These are phyloP conservation scores for Zychaea mexicana DNA, from an alignment of 371 early-diverging fungal species.

Conservation along the genomic window DNA sequence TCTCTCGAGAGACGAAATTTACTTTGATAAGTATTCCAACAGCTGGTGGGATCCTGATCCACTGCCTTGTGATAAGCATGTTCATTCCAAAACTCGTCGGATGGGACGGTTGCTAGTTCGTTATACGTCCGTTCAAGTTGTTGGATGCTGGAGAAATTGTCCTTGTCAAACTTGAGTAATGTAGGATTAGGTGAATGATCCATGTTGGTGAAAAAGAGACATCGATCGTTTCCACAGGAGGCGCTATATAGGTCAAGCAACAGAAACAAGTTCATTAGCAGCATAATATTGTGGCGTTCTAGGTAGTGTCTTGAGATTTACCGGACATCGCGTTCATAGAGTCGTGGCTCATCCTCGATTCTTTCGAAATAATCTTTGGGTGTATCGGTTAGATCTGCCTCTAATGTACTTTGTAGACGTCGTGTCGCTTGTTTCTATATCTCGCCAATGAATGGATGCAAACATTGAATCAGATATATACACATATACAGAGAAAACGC, in stretches of 20 bases:
- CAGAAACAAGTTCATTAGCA: no score
- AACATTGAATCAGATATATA: no score
- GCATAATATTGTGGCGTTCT: no score
- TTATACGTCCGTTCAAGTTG: conserved; percentile 13
- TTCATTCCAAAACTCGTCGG: conserved; percentile 43
- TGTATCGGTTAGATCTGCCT: conserved; percentile 39
- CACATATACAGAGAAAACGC: no score
- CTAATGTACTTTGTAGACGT: conserved; percentile 48
- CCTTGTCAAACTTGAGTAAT: conserved; percentile 34
- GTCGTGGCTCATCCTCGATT: conserved; percentile 44
- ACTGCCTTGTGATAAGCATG: conserved; percentile 59
- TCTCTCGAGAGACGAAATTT: conserved; percentile 10
- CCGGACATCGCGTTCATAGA: conserved; percentile 51
- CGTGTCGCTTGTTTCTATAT: conserved; percentile 57
- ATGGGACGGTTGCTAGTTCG: conserved; percentile 27
- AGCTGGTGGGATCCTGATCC: conserved; percentile 56
- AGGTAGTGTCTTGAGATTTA: conserved; percentile 10
- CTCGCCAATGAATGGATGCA: no score
- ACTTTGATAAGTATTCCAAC: conserved; percentile 58
- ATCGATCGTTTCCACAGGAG: conserved; percentile 60
- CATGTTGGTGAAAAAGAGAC: conserved; percentile 59
- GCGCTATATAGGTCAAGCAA: conserved; percentile 32
- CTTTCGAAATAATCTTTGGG: conserved; percentile 58
- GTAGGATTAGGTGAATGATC: conserved; percentile 51
- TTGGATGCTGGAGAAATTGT: conserved; percentile 31